These are phyloP conservation scores for Mixia osmundae DNA, from an alignment of 1,284 basidiomycete genomes.

Conservation along the genomic window DNA sequence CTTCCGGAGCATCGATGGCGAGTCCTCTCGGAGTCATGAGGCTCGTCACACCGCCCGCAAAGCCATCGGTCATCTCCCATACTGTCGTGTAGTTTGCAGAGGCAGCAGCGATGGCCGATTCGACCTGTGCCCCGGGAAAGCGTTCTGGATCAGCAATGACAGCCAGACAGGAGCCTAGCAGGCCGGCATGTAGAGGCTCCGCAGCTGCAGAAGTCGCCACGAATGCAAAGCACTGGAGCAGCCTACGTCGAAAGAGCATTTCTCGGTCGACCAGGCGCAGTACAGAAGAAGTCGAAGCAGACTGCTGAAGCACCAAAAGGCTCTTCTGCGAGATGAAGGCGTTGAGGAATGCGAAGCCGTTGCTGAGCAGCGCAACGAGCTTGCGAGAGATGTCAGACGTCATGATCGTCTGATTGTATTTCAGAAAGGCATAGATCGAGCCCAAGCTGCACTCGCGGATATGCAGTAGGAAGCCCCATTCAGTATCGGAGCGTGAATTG, in stretches of 20 bases:
- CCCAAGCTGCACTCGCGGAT: constrained; percentile 76
- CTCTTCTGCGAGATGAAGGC: constrained; percentile 23
- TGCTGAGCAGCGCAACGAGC: constrained; percentile 61
- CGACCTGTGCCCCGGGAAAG: constrained; percentile 45
- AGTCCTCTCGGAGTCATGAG: constrained; percentile 24
- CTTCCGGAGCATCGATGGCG: constrained; percentile 19
- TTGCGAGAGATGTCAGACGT: constrained; percentile 59
- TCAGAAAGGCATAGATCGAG: constrained; percentile 66
- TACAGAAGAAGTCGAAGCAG: constrained; percentile 23
- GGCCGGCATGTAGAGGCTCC: constrained; percentile 49
- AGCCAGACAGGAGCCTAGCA: constrained; percentile 63
- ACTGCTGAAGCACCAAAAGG: not conserved
- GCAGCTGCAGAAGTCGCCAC: constrained; percentile 57
- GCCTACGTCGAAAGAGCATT: constrained; percentile 52
- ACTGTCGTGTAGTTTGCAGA: constrained; percentile 61
- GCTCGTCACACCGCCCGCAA: constrained; percentile 75
- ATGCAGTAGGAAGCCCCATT: constrained; percentile 80
- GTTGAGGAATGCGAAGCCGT: constrained; percentile 72
- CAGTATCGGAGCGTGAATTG: constrained; percentile 40
- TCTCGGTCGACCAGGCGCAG: constrained; percentile 55
- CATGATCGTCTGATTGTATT: constrained; percentile 35
- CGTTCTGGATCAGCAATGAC: constrained; percentile 56
- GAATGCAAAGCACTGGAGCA: constrained; percentile 69
- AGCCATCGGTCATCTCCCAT: constrained; percentile 71
- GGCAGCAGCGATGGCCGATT: constrained; percentile 75